Conservation (phyloP, 116 monocot genomes). For the Posidonia oceanica region DNA sequence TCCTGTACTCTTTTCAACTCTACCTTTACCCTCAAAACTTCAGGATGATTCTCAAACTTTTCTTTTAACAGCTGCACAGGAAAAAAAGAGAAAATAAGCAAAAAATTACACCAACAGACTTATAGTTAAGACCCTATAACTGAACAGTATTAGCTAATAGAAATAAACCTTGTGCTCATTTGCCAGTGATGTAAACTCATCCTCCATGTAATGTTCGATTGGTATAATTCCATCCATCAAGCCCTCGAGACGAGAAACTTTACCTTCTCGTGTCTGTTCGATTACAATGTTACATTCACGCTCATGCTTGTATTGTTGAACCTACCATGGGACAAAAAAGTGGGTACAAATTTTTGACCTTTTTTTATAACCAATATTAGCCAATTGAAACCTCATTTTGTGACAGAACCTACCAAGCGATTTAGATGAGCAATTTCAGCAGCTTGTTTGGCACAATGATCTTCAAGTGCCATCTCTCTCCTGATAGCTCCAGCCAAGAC, state of each 20-base stretch:
- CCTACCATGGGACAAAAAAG: slow-evolving; percentile 25
- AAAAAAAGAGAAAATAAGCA: slow-evolving; percentile 2
- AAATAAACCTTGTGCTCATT: slow-evolving; percentile 75
- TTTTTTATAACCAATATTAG: not conserved
- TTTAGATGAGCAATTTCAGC: slow-evolving; percentile 68
- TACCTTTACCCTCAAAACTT: slow-evolving; percentile 48
- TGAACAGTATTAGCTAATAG: not conserved
- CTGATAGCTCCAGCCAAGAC: slow-evolving; percentile 93
- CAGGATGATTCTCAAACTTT: slow-evolving; percentile 89
- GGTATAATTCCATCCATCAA: slow-evolving; percentile 93
- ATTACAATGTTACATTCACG: slow-evolving; percentile 83
- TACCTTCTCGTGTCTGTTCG: slow-evolving; percentile 73
- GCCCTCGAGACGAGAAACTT: slow-evolving; percentile 81
- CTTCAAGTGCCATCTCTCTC: slow-evolving; percentile 91
- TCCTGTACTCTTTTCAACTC: slow-evolving; percentile 70
- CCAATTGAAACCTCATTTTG: not conserved
- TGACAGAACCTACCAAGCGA: slow-evolving; percentile 47
- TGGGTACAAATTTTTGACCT: not conserved
- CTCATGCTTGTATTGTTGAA: slow-evolving; percentile 95
- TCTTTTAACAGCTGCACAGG: slow-evolving; percentile 52
- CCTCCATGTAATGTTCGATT: slow-evolving; percentile 76
- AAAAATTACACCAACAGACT: not conserved
- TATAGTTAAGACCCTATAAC: not conserved
- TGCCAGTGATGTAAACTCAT: slow-evolving; percentile 55
- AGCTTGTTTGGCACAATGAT: slow-evolving; percentile 63